phyloP scores from a whole-genome alignment of 225 moss, liverwort and hornwort species.

The Pseudisothecium myosuroides region DNA sequence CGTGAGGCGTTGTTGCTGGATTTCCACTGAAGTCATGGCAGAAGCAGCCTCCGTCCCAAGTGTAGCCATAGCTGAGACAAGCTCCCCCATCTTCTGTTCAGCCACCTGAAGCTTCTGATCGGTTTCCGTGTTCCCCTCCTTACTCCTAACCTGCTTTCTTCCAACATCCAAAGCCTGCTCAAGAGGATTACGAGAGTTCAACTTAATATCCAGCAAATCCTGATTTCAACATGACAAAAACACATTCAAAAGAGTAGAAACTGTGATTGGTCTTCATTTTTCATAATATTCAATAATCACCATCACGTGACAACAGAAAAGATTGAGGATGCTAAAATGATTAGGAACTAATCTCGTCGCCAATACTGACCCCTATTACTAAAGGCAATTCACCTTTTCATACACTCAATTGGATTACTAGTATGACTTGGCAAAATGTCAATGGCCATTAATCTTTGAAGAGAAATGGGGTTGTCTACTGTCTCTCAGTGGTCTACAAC shows the following conservation, averaged over 20 bases:
- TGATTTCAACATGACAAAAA: background rate
- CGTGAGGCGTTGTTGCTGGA: constrained; percentile 87
- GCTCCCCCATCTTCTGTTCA: constrained; percentile 84
- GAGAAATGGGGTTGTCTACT: background rate
- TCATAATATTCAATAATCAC: background rate
- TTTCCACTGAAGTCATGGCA: constrained; percentile 95
- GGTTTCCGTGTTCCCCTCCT: constrained; percentile 72
- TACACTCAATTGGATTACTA: background rate
- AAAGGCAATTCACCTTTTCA: background rate
- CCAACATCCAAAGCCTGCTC: constrained; percentile 74
- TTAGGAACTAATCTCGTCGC: background rate
- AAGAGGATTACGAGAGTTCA: background rate
- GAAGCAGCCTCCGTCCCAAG: constrained; percentile 93
- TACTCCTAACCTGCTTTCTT: constrained; percentile 76
- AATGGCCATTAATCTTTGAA: background rate
- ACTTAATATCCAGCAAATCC: background rate
- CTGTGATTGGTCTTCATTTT: background rate
- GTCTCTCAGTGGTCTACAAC: background rate
- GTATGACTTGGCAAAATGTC: background rate
- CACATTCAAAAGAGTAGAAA: background rate
- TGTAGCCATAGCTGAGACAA: constrained; percentile 81
- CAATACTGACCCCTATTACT: background rate
- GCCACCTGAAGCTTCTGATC: constrained; percentile 74
- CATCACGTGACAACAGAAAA: background rate
- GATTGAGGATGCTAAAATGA: background rate